A percentile compares a stretch with the other conserved stretches of the same genome.
Evolutionary conservation across 768 basidiomycete species (phyloP).

Genomic region (Leccinum aurantiacum): DNA sequence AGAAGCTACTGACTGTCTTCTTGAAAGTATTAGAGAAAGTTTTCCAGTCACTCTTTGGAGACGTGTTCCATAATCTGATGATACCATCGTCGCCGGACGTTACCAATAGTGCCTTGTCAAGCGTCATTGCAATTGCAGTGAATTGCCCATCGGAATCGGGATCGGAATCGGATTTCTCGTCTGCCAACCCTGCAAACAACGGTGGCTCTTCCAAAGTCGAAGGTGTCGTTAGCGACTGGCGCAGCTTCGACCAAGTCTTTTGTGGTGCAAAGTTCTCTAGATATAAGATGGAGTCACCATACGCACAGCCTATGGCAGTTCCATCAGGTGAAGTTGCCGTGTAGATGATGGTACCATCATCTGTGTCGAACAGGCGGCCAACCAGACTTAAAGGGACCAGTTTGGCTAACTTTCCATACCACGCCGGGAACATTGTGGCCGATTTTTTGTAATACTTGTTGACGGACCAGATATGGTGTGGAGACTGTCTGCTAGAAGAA

Average conservation of each 20-base stretch:
- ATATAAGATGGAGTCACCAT: not conserved
- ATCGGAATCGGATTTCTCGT: too few relatives aligned
- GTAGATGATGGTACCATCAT: constrained; percentile 9
- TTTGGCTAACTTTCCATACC: constrained; percentile 15
- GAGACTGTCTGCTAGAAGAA: constrained; percentile 8
- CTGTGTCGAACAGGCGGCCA: constrained; percentile 6
- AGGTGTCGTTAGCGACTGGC: not conserved
- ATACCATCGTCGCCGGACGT: constrained; percentile 7
- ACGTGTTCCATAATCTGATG: constrained; percentile 17
- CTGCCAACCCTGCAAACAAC: not conserved
- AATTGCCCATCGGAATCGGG: not conserved
- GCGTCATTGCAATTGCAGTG: constrained; percentile 12
- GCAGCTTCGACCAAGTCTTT: constrained; percentile 8
- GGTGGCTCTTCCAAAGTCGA: constrained; percentile 13
- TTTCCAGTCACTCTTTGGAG: constrained; percentile 9
- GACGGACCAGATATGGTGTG: constrained; percentile 16
- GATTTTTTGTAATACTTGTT: constrained; percentile 9
- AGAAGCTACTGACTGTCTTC: not conserved
- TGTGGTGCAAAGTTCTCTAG: not conserved
- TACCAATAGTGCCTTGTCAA: constrained; percentile 9
- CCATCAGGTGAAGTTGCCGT: constrained; percentile 12
- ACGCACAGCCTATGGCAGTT: constrained; percentile 3
- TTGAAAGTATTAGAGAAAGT: not conserved
- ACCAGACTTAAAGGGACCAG: constrained; percentile 8
- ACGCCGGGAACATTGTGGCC: constrained; percentile 11